Base-by-base conservation (phyloP, 2,329 filamentous ascomycete genomes). In the Magnaporthiopsis poae region DNA sequence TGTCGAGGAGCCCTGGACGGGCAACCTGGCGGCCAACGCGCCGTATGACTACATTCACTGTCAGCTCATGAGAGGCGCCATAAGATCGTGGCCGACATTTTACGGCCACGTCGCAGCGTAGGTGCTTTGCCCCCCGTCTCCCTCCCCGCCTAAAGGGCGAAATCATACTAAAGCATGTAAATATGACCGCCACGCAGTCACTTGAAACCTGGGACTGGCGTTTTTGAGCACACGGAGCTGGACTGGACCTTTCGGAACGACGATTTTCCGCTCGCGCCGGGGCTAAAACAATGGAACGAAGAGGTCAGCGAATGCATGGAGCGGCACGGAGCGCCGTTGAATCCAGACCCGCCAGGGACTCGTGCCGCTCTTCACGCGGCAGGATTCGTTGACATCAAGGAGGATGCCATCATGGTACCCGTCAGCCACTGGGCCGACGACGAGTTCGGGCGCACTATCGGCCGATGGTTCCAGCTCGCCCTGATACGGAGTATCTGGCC, bases 181-280 rank as follows among this genome's bases (percentile, higher is more conserved):
- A n/a, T 75, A 60, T 33, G 2, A 2, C 59, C 33, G n/a, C 35
- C 9, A 36, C 29, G 21, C 69, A 92, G 89, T 65, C 90, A 96
- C 73, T 82, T 97, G 33, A 87, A 87, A 71, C 91, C 92, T 1
- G 88, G 88, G 1, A 83, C 80, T 60, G 94, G 93, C 66, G 85
- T 83, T 74, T 83, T 97, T 66, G 93, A 98, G 77, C 92, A 96
- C 71, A 86, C 96, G 63, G 94, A 98, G 75, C 89, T 98, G 66
- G 92, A 98, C 76, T 90, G 90, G 76, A 81, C 84, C 63, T 91
- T 92, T 25, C 86, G 86, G 65, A 90, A 87, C 73, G 88, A 92
- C 69, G 86, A 90, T 71, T 82, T 83, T 52, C 85, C 86, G 0
- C 77, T 90, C 18, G 81, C 84, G 13, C 70, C 77, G 4, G 79